phyloP scores from a whole-genome alignment of 2,329 filamentous ascomycete genomes.

The Ophiocordyceps camponoti-rufipedis region DNA sequence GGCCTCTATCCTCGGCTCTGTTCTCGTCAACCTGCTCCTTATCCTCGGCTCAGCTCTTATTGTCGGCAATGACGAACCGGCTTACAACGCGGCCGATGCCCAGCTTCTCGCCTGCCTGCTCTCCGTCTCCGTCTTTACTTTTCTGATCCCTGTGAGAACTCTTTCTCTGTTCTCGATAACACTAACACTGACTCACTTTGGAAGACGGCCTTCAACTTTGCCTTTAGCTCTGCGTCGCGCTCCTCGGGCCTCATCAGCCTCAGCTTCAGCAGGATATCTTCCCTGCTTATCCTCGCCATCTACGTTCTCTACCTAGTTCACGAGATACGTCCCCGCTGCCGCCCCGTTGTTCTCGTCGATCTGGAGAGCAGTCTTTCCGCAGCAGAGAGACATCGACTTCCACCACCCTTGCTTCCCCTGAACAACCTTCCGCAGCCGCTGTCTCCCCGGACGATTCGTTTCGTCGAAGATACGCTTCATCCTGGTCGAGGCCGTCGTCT shows the following conservation, averaged over 20 bases:
- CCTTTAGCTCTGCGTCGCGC: conserved; percentile 36
- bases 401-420: not conserved
- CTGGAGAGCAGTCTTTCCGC: conserved; percentile 1
- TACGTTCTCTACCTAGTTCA: conserved; percentile 60
- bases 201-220: conserved; percentile 22
- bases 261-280: conserved; percentile 60
- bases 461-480: conserved; percentile 8
- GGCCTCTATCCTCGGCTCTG: conserved; percentile 57
- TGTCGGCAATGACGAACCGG: conserved; percentile 48
- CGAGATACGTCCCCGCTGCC: conserved; percentile 45
- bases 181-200: not conserved
- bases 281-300: conserved; percentile 53
- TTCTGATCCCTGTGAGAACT: conserved; percentile 15
- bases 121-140: conserved; percentile 19
- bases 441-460: conserved; percentile 11
- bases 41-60: conserved; percentile 63
- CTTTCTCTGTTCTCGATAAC: not conserved
- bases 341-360: not conserved
- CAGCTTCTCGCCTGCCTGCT: conserved; percentile 17
- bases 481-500: not conserved
- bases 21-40: conserved; percentile 57
- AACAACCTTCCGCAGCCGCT: not conserved
- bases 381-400: not conserved
- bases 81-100: conserved; percentile 14
- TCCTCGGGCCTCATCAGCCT: conserved; percentile 41